Evolutionary conservation across 208 protist species (phyloP), one percentile per base, ranked within the genome.

Genomic region (Trypanosoma lewisi): DNA sequence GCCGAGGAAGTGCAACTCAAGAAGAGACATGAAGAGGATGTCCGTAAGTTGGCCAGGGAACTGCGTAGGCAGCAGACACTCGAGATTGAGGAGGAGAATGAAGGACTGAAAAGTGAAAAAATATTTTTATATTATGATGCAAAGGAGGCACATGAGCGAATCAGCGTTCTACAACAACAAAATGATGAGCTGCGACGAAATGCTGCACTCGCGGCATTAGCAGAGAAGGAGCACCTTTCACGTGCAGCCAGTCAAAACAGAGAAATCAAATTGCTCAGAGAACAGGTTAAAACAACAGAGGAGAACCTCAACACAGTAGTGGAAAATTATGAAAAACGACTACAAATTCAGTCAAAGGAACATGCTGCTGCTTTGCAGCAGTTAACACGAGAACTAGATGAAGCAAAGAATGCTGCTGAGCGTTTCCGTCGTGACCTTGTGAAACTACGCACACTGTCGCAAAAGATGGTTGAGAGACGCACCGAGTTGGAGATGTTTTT

Each of bases 401-500:
- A 78, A 14, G 83, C 82, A 31, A 73, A 80, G 33, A 60, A 44
- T 37, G 76, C 80, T 47, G 81, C 80, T 3, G 51, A 82, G 60
- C 48, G 39, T 48, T 63, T 90, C 5, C 74, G 71, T 37, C 47
- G 66, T 2, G 86, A 95, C n/a, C 71, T 97, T 14, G 45, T 52
- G 25, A 71, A 83, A 51, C 61, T 96, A 34, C 88, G 89, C 8
- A 50, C 44, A 14, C 56, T 82, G 2, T 77, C 89, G 28, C 14
- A 49, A n/a, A 49, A 78, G 48, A 60, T 97, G 34, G 47, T 96
- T n/a, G 33, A 66, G 7, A 75, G 87, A 55, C 88, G 89, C 23
- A 77, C 72, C 17, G 93, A 96, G 30, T 71, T 97, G 27, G 85
- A 97, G 64, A 39, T 59, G 21, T 97, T 95, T 57, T 97, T 97